Base-by-base conservation (phyloP, 257 asterid species). In the Scutellaria barbata region DNA sequence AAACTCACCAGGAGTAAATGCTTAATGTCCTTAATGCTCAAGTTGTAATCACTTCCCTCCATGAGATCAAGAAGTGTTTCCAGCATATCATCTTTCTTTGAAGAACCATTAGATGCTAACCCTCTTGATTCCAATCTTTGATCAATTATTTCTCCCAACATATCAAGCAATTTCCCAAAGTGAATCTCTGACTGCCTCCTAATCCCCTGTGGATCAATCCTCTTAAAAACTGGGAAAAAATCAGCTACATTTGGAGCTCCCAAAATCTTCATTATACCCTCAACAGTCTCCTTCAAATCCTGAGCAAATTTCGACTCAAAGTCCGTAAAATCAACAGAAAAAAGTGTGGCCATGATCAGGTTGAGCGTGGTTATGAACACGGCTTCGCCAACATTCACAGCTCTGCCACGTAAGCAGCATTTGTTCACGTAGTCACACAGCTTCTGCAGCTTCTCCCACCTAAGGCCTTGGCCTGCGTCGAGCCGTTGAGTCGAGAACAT, bases 341-440 rank as follows among this genome's bases (percentile, higher is more conserved):
- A 74, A 0, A 77, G 20, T 0, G 81, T 70, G 0, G 51, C 50
- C 10, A 81, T 71, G 8, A 83, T 51, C 3, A 80, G 67, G 48
- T 83, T 83, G 8, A 83, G 77, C 1, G 77, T 12, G 11, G 85
- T 77, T 0, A 69, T 54, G 30, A 75, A 78, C 0, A 77, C 82
- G 11, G 67, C 79, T 69, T 58, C 60, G 11, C 85, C 85, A 39
- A 83, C 13, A n/a, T 78, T 22, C 55, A 83, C 48, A 0, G 22
- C 53, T 3, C 69, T 57, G 9, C 76, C 59, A 3, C 1, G 7
- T 3, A 0, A 0, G 68, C 82, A 59, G 40, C 88, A 81, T 1
- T 52, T 13, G 0, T 1, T n/a, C 67, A 83, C 71, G 7, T 76
- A 58, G 1, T 76, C 80, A 2, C 61, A 5, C 54, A 83, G 60